Evolutionary conservation across 345 rosid genomes (phyloP), one percentile per base, ranked within the genome.

Genomic region (Populus simonii): DNA sequence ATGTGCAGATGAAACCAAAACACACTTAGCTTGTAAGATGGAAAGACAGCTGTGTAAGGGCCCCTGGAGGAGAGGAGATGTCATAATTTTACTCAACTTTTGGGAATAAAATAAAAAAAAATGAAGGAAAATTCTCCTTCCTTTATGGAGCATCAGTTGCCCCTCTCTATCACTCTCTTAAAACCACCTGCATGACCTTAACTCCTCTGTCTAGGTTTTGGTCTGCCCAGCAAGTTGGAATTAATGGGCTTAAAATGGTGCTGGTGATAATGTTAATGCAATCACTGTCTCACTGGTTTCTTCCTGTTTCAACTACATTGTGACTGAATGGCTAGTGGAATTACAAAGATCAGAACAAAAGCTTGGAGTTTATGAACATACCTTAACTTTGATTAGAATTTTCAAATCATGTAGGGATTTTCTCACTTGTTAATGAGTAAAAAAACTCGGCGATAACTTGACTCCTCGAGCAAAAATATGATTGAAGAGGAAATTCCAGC

Each of bases 41-140:
- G 83, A 73, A 76, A 25, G 16, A 74, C 90, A 85, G 92, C 90
- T 85, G 83, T 84, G 53, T 33, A 69, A 79, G 81, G 89, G 76
- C 75, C 87, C 87, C n/a, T 0, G 63, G 23, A 35, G 25, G 38
- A 43, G 8, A 69, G 17, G 41, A 43, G 25, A 9, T 20, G 71
- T 70, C 35, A 62, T 69, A 0, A 68, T 49, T 8, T 66, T 39
- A 15, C 70, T 72, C 80, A 20, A 20, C 74, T 76, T 76, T 68
- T 73, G n/a, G n/a, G 41, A 9, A 2, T 8, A 1, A 45, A 23
- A 66, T 25, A 63, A n/a, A 0, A 5, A 18, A 6, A 45, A 23
- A 66, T 27, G 27, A 63, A n/a, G 7, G 49, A 70, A 1, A 45
- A 6, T 4, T 45, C 36, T 70, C 36, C 73, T 70, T 31, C 17